These are phyloP conservation scores for Aspergillus carbonarius DNA, from an alignment of 2,329 filamentous ascomycete genomes.

Conservation along the genomic window DNA sequence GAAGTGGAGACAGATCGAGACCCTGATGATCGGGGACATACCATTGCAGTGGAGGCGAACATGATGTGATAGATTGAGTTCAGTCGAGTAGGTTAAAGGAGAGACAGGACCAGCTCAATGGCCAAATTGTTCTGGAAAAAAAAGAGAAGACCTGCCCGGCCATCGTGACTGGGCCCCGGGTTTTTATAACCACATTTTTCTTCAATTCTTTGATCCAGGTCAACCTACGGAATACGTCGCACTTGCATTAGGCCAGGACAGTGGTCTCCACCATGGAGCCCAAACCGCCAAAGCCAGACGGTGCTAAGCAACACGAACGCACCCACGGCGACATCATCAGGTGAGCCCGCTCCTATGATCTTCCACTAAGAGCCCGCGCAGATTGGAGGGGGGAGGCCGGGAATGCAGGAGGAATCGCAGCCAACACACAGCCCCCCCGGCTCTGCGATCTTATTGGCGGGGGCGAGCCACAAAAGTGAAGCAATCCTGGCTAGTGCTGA, in stretches of 20 bases:
- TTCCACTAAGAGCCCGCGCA: constrained; percentile 6
- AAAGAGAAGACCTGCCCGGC: neutral
- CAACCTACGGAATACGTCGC: constrained; percentile 12
- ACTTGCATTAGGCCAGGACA: constrained; percentile 21
- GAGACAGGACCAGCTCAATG: constrained; percentile 1
- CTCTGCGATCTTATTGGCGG: constrained; percentile 15
- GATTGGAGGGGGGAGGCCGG: constrained; percentile 2
- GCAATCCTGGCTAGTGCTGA: constrained; percentile 21
- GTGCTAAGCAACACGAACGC: constrained; percentile 18
- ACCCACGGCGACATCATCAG: constrained; percentile 22
- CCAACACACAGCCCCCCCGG: constrained; percentile 20
- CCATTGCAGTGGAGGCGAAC: constrained; percentile 11
- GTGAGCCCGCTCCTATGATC: constrained; percentile 17
- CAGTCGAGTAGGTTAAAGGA: constrained; percentile 1
- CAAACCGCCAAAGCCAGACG: constrained; percentile 3
- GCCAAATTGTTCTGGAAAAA: constrained; percentile 1
- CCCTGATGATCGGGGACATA: constrained; percentile 3
- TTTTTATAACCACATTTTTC: constrained; percentile 7
- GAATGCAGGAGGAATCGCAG: constrained; percentile 11
- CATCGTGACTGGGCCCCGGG: constrained; percentile 5
- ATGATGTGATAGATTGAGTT: constrained; percentile 6
- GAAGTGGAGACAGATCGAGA: neutral
- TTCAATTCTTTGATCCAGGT: constrained; percentile 13
- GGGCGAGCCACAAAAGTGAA: constrained; percentile 5
- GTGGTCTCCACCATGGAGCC: constrained; percentile 12